These are phyloP conservation scores for Apostasia shenzhenica DNA, from an alignment of 106 monocot genomes.

Conservation along the genomic window DNA sequence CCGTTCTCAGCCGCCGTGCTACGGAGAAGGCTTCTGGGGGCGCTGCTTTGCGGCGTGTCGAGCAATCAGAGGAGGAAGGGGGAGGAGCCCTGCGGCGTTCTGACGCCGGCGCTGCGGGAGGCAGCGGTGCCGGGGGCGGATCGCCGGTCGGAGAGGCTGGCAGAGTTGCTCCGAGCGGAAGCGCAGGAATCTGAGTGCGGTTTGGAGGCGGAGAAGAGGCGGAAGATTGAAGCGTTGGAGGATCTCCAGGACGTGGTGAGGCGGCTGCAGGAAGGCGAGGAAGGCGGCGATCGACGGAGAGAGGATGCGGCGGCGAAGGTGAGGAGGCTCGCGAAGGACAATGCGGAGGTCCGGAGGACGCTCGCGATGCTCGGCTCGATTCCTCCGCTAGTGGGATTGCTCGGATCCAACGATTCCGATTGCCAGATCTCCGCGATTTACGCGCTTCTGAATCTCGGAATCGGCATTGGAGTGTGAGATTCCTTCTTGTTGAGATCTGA, in stretches of 20 bases:
- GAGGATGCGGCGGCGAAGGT: constrained; percentile 43
- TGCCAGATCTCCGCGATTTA: constrained; percentile 47
- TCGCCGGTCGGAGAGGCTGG: constrained; percentile 24
- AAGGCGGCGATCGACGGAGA: background rate
- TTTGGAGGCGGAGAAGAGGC: constrained; percentile 19
- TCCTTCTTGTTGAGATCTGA: background rate
- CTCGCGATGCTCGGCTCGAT: constrained; percentile 71
- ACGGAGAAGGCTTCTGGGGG: constrained; percentile 50
- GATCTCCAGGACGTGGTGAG: constrained; percentile 38
- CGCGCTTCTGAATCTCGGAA: constrained; percentile 81
- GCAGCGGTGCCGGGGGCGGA: constrained; percentile 16
- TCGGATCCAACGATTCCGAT: constrained; percentile 30
- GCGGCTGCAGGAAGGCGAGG: constrained; percentile 9
- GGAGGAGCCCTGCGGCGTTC: background rate
- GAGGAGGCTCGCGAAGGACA: constrained; percentile 56
- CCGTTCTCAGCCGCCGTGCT: constrained; percentile 31
- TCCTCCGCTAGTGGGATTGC: constrained; percentile 52
- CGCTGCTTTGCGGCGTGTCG: constrained; percentile 50
- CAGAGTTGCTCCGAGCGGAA: constrained; percentile 30
- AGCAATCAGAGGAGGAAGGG: background rate
- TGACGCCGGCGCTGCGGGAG: background rate
- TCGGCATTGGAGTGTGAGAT: constrained; percentile 65
- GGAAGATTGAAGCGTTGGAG: constrained; percentile 38
- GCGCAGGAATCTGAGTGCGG: constrained; percentile 15
- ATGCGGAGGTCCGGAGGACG: constrained; percentile 46